Percentiles rank a stretch among this genome's conserved stretches.
Evolutionary conservation across 257 asterid genomes (phyloP).

Genomic region (Nicotiana otophora): DNA sequence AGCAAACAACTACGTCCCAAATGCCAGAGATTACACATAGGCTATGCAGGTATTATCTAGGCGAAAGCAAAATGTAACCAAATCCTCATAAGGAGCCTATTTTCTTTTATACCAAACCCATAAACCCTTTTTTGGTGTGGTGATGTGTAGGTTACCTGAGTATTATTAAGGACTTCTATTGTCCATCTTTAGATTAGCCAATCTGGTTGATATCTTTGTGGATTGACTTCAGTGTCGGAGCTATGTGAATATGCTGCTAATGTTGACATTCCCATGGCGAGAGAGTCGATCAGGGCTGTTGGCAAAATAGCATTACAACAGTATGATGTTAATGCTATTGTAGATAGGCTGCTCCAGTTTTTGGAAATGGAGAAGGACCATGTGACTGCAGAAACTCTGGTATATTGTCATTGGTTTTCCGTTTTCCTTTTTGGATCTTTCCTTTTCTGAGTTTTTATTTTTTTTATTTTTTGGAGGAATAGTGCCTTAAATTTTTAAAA

Average conservation of each 20-base stretch:
- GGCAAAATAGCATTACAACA: slow-evolving; percentile 98
- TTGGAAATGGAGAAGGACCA: slow-evolving; percentile 99
- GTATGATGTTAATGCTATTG: slow-evolving; percentile 98
- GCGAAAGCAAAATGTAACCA: no score
- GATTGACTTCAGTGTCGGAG: slow-evolving; percentile 72
- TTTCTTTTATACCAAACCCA: no score
- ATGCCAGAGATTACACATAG: no score
- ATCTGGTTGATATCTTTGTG: slow-evolving; percentile 18
- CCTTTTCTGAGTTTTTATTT: neutral
- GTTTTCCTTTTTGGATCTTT: neutral
- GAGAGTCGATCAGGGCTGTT: slow-evolving; percentile 99
- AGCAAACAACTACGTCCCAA: no score
- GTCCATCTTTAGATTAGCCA: slow-evolving; percentile 6
- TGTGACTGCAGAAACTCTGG: slow-evolving; percentile 98
- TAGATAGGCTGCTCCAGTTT: slow-evolving; percentile 97
- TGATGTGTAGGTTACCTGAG: neutral
- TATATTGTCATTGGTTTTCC: slow-evolving; percentile 15
- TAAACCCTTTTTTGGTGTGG: no score
- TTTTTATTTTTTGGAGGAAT: neutral
- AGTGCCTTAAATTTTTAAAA: neutral
- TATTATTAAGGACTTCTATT: slow-evolving; percentile 4
- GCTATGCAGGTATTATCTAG: no score
- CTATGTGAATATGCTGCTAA: slow-evolving; percentile 99
- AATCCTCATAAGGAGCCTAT: no score
- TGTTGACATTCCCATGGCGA: slow-evolving; percentile 96